A percentile compares a stretch with the other conserved stretches of the same genome.
phyloP scores from a whole-genome alignment of 1,284 basidiomycete species.

The Chalciporus sp. region DNA sequence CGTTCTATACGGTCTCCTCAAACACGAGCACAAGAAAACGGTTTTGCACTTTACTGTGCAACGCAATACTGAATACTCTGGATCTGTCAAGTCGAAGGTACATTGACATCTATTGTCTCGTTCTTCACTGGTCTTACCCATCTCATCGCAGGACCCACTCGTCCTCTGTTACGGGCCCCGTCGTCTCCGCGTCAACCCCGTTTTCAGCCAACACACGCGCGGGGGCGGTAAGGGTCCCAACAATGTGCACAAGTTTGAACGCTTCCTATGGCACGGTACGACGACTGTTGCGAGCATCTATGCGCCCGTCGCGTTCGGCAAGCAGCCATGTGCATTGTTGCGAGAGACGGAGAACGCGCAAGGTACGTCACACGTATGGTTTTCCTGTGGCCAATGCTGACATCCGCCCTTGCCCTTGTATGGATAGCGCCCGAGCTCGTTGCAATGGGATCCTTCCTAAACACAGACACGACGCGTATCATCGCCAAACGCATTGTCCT shows the following conservation, averaged over 20 bases:
- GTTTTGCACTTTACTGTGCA: conserved; percentile 93
- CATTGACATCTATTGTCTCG: conserved; percentile 4
- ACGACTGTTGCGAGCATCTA: conserved; percentile 87
- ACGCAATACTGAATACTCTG: conserved; percentile 93
- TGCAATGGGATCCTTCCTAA: conserved; percentile 87
- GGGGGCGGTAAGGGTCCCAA: conserved; percentile 91
- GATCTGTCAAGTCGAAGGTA: conserved; percentile 89
- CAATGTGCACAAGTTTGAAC: conserved; percentile 97
- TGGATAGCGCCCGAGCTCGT: conserved; percentile 78
- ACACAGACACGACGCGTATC: conserved; percentile 89
- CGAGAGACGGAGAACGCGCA: conserved; percentile 63
- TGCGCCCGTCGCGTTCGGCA: conserved; percentile 89
- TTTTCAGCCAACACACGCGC: conserved; percentile 91
- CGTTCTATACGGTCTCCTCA: conserved; percentile 81
- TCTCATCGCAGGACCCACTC: conserved; percentile 70
- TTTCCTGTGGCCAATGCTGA: neutral
- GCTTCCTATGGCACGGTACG: conserved; percentile 83
- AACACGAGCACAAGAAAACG: conserved; percentile 96
- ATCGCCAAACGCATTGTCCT: conserved; percentile 92
- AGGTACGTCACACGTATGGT: conserved; percentile 42
- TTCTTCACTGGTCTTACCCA: neutral
- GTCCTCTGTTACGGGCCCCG: conserved; percentile 90
- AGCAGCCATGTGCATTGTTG: conserved; percentile 76
- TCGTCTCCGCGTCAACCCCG: conserved; percentile 80
- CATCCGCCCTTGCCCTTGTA: neutral